Percentiles rank a stretch among this genome's conserved stretches.
These are phyloP conservation scores for Prunus armeniaca DNA, from an alignment of 306 rosid species.

Conservation along the genomic window DNA sequence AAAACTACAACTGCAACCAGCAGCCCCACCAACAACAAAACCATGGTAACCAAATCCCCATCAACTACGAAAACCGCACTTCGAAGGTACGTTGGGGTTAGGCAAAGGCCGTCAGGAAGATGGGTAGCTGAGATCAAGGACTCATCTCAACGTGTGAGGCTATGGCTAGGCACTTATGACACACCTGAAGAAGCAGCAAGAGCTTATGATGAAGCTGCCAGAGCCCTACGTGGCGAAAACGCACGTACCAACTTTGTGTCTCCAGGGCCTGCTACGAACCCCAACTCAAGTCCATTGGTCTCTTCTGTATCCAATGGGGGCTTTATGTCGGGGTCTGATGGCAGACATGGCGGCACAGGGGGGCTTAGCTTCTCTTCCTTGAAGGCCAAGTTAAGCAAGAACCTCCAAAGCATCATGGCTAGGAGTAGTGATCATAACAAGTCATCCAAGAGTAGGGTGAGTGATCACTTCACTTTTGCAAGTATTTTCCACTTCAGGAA, in stretches of 20 bases:
- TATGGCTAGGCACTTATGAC: constrained; percentile 93
- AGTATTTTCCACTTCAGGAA: constrained; percentile 64
- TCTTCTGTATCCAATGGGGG: constrained; percentile 5
- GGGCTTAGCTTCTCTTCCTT: constrained; percentile 64
- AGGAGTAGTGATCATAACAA: constrained; percentile 46
- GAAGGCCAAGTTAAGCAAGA: constrained; percentile 74
- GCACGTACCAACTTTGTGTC: constrained; percentile 74
- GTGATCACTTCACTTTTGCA: constrained; percentile 81
- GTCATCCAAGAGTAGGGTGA: constrained; percentile 72
- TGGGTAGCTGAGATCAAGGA: constrained; percentile 98
- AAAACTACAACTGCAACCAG: constrained; percentile 31
- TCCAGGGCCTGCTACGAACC: not conserved
- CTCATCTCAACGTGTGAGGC: constrained; percentile 77
- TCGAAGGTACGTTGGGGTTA: constrained; percentile 71
- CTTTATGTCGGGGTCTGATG: constrained; percentile 7
- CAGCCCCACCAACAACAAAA: constrained; percentile 8
- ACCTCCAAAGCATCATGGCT: constrained; percentile 73
- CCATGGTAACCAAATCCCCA: constrained; percentile 21
- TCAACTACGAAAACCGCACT: constrained; percentile 21
- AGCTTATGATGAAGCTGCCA: constrained; percentile 88
- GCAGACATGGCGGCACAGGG: constrained; percentile 32
- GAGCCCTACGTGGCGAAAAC: constrained; percentile 74
- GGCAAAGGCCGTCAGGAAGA: constrained; percentile 88
- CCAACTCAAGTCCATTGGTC: constrained; percentile 15
- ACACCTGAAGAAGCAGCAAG: constrained; percentile 88